A percentile compares a stretch with the other conserved stretches of the same genome.
phyloP scores from a whole-genome alignment of 495 filamentous ascomycete genomes.

The Hypomontagnella submonticulosa region DNA sequence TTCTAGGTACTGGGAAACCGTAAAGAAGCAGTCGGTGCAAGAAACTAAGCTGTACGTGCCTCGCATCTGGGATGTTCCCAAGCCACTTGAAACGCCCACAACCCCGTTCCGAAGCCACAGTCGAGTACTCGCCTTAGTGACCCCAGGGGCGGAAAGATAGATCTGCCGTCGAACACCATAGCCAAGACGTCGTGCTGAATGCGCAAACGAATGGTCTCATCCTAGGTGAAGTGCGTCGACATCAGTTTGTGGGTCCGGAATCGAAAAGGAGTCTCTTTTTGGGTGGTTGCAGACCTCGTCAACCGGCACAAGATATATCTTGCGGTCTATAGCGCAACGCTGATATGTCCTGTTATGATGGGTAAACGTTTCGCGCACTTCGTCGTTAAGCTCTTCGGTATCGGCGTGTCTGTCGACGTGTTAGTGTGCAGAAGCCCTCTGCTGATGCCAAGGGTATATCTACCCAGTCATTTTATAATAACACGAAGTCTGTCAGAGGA shows the following conservation, averaged over 20 bases:
- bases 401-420: constrained; percentile 42
- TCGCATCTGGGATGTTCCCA: constrained; percentile 77
- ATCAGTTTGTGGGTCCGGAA: constrained; percentile 22
- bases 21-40: constrained; percentile 22
- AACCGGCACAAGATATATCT: constrained; percentile 80
- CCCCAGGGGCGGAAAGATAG: constrained; percentile 81
- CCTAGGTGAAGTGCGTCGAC: constrained; percentile 61
- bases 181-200: constrained; percentile 76
- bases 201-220: constrained; percentile 81
- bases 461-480: constrained; percentile 48
- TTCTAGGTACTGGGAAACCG: constrained; percentile 4
- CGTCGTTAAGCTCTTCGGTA: constrained; percentile 50
- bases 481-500: constrained; percentile 17
- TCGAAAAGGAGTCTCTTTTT: constrained; percentile 32
- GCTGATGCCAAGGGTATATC: constrained; percentile 32
- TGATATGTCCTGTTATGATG: constrained; percentile 78
- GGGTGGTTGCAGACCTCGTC: constrained; percentile 72
- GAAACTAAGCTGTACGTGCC: constrained; percentile 60
- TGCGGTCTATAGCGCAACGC: constrained; percentile 75
- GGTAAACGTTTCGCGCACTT: constrained; percentile 70
- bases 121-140: constrained; percentile 76
- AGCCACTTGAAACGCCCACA: constrained; percentile 60
- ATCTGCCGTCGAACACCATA: constrained; percentile 75
- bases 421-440: constrained; percentile 38
- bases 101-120: constrained; percentile 75